phyloP scores from a whole-genome alignment of 148 eudicot genomes.

The Persicaria maculosa region DNA sequence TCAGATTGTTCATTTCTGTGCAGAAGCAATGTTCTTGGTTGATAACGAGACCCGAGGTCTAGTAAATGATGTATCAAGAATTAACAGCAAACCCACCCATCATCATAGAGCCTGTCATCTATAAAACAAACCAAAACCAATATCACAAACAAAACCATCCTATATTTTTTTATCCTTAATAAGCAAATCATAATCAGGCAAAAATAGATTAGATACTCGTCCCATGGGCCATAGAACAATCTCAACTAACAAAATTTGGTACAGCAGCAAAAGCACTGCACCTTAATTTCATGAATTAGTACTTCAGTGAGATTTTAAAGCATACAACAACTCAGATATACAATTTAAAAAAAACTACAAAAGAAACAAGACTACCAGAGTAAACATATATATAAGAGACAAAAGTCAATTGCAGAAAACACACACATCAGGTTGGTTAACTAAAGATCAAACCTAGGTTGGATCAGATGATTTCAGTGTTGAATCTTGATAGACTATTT shows the following conservation, averaged over 20 bases:
- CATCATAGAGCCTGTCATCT: neutral
- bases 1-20: slow-evolving; percentile 31
- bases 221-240: no score
- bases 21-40: neutral
- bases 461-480: slow-evolving; percentile 4
- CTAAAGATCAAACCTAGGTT: neutral
- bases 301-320: neutral
- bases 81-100: neutral
- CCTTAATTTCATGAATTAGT: neutral
- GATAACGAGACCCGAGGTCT: neutral
- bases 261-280: neutral
- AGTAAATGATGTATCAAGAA: neutral
- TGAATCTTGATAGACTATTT: slow-evolving; percentile 2
- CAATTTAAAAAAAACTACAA: neutral
- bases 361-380: neutral
- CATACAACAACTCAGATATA: neutral
- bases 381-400: neutral
- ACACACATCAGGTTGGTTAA: neutral
- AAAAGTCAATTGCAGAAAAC: neutral
- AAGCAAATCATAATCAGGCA: neutral
- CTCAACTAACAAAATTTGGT: neutral
- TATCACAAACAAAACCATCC: neutral
- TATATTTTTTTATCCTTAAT: neutral
- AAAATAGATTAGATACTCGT: neutral
- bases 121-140: neutral